phyloP scores from a whole-genome alignment of 2,329 filamentous ascomycete species.

The Mycosphaerelloides madeirae region DNA sequence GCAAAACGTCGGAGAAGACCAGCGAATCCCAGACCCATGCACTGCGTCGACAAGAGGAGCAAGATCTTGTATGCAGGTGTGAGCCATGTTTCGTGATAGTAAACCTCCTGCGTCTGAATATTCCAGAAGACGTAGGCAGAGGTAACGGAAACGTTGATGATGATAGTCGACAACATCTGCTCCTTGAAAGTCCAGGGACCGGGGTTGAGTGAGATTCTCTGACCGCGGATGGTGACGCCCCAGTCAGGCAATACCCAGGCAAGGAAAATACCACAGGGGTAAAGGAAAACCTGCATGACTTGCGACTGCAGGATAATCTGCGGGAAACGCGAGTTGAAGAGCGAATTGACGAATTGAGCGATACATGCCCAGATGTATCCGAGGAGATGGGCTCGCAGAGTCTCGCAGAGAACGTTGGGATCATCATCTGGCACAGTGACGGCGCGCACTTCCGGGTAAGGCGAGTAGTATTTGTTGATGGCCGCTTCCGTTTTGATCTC shows the following conservation, averaged over 20 bases:
- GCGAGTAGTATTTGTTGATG: conserved; percentile 43
- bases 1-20: conserved; percentile 75
- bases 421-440: conserved; percentile 57
- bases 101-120: conserved; percentile 41
- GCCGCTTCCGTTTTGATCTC: too few species aligned
- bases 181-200: conserved; percentile 47
- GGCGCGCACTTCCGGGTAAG: conserved; percentile 58
- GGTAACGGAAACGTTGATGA: conserved; percentile 48
- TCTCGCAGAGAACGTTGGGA: conserved; percentile 60
- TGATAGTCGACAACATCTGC: conserved; percentile 25
- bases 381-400: conserved; percentile 60
- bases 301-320: conserved; percentile 84
- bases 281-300: conserved; percentile 77
- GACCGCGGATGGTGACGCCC: conserved; percentile 58
- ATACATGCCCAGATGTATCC: conserved; percentile 58
- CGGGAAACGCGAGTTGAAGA: conserved; percentile 85
- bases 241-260: conserved; percentile 20
- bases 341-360: conserved; percentile 63
- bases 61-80: conserved; percentile 74
- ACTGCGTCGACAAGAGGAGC: conserved; percentile 82
- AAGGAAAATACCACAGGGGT: conserved; percentile 77
- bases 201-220: conserved; percentile 37
- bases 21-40: conserved; percentile 80
- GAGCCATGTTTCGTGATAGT: conserved; percentile 34
- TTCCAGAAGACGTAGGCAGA: conserved; percentile 65